phyloP scores from a whole-genome alignment of 2,329 filamentous ascomycete genomes.

The Xylaria sp. region DNA sequence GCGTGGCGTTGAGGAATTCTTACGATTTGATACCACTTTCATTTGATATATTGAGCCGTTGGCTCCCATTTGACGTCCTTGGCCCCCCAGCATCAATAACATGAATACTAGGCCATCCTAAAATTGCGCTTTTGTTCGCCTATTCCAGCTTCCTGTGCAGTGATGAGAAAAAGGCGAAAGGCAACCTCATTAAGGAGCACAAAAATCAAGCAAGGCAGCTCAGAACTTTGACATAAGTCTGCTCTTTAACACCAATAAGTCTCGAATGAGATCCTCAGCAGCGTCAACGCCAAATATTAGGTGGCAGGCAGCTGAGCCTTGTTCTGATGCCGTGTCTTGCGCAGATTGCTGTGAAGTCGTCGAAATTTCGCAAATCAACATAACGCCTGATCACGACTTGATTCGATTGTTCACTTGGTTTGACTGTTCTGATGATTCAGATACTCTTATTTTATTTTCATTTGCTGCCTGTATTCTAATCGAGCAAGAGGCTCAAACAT shows the following conservation, averaged over 20 bases:
- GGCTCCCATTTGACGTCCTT: slow-evolving; percentile 33
- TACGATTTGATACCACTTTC: slow-evolving; percentile 53
- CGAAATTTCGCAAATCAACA: background rate
- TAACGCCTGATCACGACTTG: slow-evolving; percentile 7
- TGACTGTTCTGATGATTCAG: slow-evolving; percentile 40
- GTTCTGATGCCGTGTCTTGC: background rate
- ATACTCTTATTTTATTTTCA: slow-evolving; percentile 33
- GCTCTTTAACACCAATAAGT: background rate
- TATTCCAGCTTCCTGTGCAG: background rate
- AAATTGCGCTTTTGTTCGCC: background rate
- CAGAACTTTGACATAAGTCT: background rate
- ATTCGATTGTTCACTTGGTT: slow-evolving; percentile 23
- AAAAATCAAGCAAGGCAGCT: background rate
- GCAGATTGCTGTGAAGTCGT: background rate
- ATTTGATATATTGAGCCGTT: slow-evolving; percentile 44
- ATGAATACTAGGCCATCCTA: slow-evolving; percentile 18
- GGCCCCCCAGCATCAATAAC: slow-evolving; percentile 26
- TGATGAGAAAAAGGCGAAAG: background rate
- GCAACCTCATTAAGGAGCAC: background rate
- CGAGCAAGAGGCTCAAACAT: slow-evolving; percentile 22
- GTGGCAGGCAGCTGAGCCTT: background rate
- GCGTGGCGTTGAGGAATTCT: slow-evolving; percentile 49
- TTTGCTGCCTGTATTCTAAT: slow-evolving; percentile 38
- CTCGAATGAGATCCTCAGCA: background rate
- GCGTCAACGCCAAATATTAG: background rate